Base-by-base conservation (phyloP, 768 basidiomycete species). In the Lactifluus hygrophoroides region DNA sequence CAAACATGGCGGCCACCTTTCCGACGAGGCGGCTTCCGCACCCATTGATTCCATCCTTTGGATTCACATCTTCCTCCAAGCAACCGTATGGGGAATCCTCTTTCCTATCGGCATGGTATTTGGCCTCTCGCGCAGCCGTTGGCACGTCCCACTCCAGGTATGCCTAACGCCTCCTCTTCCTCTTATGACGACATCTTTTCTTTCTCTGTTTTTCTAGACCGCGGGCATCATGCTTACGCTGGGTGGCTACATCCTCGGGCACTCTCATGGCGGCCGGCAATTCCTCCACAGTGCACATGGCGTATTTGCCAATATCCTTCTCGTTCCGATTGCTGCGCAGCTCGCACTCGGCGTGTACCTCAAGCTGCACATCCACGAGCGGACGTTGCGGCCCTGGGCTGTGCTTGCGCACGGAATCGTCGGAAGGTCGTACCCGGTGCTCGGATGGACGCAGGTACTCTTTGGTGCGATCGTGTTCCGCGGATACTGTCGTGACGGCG, bases 121-220 rank as follows among this genome's bases (percentile, higher is more conserved):
- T 4, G 86, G 86, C 17, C 72, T 90, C 16, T 72, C 82, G n/a
- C 77, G 84, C 58, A 94, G 91, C 69, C 80, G 84, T 66, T 94
- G 88, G 85, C 94, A 96, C 69, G 91, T 94, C 44, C 93, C 94
- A 5, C 69, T 93, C 5, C 94, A 95, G 73, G 88, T 85, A 50
- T 38, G 77, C 66, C 44, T 13, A 17, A 9, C 27, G 17, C 28
- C 25, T 21, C 46, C 1, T 3, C 16, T 11, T 21, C 10, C 37
- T 17, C 11, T 21, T 16, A n/a, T n/a, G n/a, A n/a, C n/a, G n/a
- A n/a, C n/a, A n/a, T 38, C 9, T 3, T 45, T 17, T 16, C 2
- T 35, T 25, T 19, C n/a, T 32, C 14, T 17, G 32, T 1, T 27
- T 11, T 8, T 25, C 21, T 50, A 56, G 87, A 77, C 77, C 56